These are phyloP conservation scores for Luffa acutangula DNA, from an alignment of 306 rosid species.

Conservation along the genomic window DNA sequence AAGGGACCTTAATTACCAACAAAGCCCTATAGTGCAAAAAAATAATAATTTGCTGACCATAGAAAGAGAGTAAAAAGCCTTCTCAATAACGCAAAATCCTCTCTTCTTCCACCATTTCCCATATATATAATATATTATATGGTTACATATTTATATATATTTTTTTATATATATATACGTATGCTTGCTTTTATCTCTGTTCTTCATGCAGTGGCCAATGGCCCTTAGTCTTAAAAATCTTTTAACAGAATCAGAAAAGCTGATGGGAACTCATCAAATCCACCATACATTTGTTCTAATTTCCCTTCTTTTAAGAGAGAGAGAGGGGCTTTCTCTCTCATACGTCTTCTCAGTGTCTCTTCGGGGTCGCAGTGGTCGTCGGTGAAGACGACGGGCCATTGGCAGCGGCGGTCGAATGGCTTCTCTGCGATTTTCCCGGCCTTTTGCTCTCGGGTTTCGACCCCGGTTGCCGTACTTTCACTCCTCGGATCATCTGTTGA, in stretches of 20 bases:
- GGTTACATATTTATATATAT: not conserved
- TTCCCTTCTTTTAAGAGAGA: not conserved
- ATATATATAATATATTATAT: not conserved
- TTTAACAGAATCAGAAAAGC: not conserved
- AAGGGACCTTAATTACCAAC: not conserved
- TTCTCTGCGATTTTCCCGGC: slow-evolving; percentile 61
- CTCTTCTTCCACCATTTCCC: not conserved
- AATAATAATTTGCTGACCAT: not conserved
- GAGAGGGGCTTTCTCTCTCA: not conserved
- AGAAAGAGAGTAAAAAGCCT: not conserved
- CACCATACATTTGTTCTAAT: not conserved
- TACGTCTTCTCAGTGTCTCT: not conserved
- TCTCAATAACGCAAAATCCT: not conserved
- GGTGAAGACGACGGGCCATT: slow-evolving; percentile 31
- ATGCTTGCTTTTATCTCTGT: not conserved
- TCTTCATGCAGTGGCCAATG: not conserved
- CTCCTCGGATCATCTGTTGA: slow-evolving; percentile 87
- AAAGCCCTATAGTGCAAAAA: not conserved
- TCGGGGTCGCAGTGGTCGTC: not conserved
- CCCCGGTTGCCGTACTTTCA: slow-evolving; percentile 75
- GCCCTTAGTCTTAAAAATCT: not conserved
- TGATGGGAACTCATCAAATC: not conserved
- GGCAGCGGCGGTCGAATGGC: slow-evolving; percentile 31
- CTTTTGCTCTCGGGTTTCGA: slow-evolving; percentile 49
- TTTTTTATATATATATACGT: not conserved